A percentile compares a stretch with the other conserved stretches of the same genome.
These are phyloP conservation scores for Ambispora gerdemannii DNA, from an alignment of 192 early-diverging fungal species.

Conservation along the genomic window DNA sequence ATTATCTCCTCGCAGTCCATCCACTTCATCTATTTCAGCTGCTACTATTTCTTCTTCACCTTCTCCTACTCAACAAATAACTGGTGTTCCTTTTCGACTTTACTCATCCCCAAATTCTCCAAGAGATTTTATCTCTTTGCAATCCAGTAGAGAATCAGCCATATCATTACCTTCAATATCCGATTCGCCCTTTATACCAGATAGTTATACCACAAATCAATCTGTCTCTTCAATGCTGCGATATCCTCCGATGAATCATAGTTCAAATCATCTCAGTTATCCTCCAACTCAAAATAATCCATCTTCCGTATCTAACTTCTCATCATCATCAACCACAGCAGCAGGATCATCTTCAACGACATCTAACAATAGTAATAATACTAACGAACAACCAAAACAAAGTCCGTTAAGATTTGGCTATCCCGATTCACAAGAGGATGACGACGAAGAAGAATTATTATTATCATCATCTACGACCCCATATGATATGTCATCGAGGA, in stretches of 20 bases:
- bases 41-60: neutral
- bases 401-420: constrained; percentile 14
- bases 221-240: neutral
- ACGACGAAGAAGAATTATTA: neutral
- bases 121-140: neutral
- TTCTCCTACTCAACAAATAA: neutral
- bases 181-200: neutral
- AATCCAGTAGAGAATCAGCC: neutral
- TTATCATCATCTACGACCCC: neutral
- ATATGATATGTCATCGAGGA: constrained; percentile 4
- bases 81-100: neutral
- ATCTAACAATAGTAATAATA: too few relatives aligned
- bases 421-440: constrained; percentile 4
- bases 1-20: neutral
- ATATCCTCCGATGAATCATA: neutral
- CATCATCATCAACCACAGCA: neutral
- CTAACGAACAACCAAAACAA: constrained; percentile 16
- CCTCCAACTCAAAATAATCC: neutral
- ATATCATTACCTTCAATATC: neutral
- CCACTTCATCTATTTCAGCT: neutral
- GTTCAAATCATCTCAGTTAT: constrained; percentile 6
- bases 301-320: neutral
- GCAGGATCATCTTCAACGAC: neutral
- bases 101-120: neutral
- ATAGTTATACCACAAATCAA: neutral